Base-by-base conservation (phyloP, 148 eudicot species). In the Talinum fruticosum region DNA sequence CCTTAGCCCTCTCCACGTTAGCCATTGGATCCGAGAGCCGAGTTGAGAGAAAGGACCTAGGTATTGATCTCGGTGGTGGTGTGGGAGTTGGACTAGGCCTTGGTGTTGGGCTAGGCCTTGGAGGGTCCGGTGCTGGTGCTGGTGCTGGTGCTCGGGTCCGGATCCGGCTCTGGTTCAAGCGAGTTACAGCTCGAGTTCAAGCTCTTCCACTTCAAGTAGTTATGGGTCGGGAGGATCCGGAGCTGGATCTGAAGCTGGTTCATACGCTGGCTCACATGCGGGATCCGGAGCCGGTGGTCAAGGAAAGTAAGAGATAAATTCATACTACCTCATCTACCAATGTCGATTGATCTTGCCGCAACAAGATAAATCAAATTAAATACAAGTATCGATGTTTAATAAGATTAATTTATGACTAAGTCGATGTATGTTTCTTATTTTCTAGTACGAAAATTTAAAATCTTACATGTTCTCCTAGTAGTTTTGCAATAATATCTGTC, bases 1-100 rank as follows among this genome's bases (percentile, higher is more conserved):
- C 57, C 57, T 35, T 80, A n/a, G 57, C 81, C 35, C 28, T 65
- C 29, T n/a, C 35, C 30, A 77, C 69, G 30, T 41, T 69, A 18
- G 33, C 65, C 0, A 29, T 23, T 28, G 68, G 33, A 6, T 80
- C 79, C 5, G 79, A 77, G 70, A 53, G 83, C 73, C 69, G 83
- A 19, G 76, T 80, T 0, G 81, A 78, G 15, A 80, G 86, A 37
- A 80, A 80, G 69, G 81, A 80, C 32, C 65, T 84, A 35, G 83
- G 83, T 32, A 13, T 80, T 62, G 36, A 81, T 29, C 81, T 84
- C 15, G 83, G 81, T 36, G 81, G 69, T 15, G 19, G 71, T 19
- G 6, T 77, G 36, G 81, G 84, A n/a, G 36, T 80, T 6, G 80
- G 85, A 36, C 1, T 83, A 7, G 82, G 85, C 8, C 13, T 47